Percentiles rank a stretch among this genome's conserved stretches.
phyloP scores from a whole-genome alignment of 2,329 filamentous ascomycete genomes.

The Talaromyces sp. region DNA sequence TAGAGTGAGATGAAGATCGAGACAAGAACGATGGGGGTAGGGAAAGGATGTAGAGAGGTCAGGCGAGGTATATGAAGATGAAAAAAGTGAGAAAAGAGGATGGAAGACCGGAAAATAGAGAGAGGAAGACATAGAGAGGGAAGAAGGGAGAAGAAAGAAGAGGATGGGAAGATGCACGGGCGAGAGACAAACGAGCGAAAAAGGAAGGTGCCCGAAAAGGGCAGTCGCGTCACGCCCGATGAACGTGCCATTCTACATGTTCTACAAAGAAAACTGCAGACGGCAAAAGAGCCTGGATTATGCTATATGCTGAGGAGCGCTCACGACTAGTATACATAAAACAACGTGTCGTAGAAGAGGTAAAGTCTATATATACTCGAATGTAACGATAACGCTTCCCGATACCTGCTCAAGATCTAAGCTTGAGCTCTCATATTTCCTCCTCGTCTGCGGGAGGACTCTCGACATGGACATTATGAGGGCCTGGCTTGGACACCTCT shows the following conservation, averaged over 20 bases:
- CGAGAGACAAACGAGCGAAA: not conserved
- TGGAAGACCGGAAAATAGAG: no score
- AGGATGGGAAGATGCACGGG: not conserved
- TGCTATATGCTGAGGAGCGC: no score
- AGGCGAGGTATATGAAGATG: not conserved
- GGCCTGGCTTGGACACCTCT: constrained; percentile 20
- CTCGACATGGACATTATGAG: constrained; percentile 20
- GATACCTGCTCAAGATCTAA: not conserved
- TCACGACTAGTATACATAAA: not conserved
- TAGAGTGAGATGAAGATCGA: not conserved
- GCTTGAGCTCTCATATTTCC: not conserved
- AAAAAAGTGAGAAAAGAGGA: not conserved
- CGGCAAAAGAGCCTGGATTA: not conserved
- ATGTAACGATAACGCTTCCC: not conserved
- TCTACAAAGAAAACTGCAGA: not conserved
- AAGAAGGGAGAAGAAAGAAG: not conserved
- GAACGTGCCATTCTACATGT: no score
- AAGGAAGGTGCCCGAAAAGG: constrained; percentile 1
- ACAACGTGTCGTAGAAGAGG: not conserved
- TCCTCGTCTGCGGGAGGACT: not conserved
- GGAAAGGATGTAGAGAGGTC: not conserved
- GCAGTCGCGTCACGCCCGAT: not conserved
- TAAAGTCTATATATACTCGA: not conserved
- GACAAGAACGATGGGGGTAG: not conserved
- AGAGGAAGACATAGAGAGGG: not conserved